phyloP scores from a whole-genome alignment of 768 basidiomycete species.

The Fomitopsis serialis region DNA sequence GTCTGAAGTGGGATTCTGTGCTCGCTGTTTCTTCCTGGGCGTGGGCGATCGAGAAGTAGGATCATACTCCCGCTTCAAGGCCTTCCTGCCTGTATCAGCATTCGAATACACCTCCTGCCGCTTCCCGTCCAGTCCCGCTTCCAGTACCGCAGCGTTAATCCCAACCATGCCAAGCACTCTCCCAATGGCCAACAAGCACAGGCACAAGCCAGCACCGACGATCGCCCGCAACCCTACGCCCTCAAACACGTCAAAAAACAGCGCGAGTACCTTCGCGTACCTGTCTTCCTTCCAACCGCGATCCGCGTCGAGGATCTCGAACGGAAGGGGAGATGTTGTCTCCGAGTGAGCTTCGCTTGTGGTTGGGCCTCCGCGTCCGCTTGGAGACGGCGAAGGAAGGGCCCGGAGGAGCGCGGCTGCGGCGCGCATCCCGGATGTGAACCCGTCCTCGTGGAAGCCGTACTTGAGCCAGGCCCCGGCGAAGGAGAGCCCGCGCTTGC shows the following conservation, averaged over 20 bases:
- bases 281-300: conserved; percentile 15
- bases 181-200: conserved; percentile 7
- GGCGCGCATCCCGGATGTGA: conserved; percentile 39
- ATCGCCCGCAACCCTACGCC: conserved; percentile 26
- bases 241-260: conserved; percentile 37
- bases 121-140: too few relatives aligned
- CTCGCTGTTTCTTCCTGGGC: too few relatives aligned
- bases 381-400: too few relatives aligned
- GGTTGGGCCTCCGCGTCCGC: neutral
- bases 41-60: too few relatives aligned
- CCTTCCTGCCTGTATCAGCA: too few relatives aligned
- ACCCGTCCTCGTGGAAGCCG: conserved; percentile 82
- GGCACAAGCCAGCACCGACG: conserved; percentile 22
- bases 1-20: too few relatives aligned
- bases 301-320: conserved; percentile 38
- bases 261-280: conserved; percentile 18
- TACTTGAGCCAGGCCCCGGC: conserved; percentile 72
- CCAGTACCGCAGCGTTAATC: conserved; percentile 3
- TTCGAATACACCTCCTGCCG: too few relatives aligned
- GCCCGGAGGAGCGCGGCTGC: conserved; percentile 21
- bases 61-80: too few relatives aligned
- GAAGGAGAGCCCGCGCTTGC: conserved; percentile 50
- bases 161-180: neutral
- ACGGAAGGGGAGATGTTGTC: conserved; percentile 36
- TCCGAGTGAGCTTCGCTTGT: neutral